Evolutionary conservation across 805 yeast genomes (phyloP).

Genomic region (Tetrapisispora iriomotensis): DNA sequence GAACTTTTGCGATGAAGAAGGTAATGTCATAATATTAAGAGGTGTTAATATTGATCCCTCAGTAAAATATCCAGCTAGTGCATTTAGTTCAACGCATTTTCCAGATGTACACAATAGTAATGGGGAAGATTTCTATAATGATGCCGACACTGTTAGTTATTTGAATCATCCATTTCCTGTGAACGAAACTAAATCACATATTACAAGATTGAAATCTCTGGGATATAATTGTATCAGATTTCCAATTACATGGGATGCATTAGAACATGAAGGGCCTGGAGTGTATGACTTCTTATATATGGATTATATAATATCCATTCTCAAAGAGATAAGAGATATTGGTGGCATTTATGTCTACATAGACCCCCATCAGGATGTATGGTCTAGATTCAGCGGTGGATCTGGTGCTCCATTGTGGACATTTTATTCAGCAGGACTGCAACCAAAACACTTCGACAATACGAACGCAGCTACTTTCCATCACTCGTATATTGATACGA

Average conservation of each 20-base stretch:
- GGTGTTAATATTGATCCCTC: conserved; percentile 79
- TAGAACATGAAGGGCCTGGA: conserved; percentile 85
- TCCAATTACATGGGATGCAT: conserved; percentile 82
- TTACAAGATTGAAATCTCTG: conserved; percentile 60
- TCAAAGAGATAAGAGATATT: conserved; percentile 44
- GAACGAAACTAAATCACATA: conserved; percentile 60
- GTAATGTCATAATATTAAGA: conserved; percentile 53
- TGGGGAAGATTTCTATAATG: conserved; percentile 41
- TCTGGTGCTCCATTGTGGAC: conserved; percentile 96
- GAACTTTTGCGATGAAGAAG: conserved; percentile 44
- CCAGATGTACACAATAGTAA: conserved; percentile 11
- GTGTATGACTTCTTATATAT: conserved; percentile 68
- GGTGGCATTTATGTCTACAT: conserved; percentile 74
- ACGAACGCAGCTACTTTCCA: conserved; percentile 81
- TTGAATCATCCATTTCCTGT: conserved; percentile 75
- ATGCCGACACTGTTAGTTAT: conserved; percentile 70
- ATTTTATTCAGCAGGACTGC: conserved; percentile 73
- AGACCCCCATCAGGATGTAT: conserved; percentile 91
- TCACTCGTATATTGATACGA: conserved; percentile 36
- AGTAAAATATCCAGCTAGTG: conserved; percentile 57
- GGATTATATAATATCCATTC: conserved; percentile 53
- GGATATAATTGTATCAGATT: conserved; percentile 77
- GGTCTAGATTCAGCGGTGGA: conserved; percentile 86
- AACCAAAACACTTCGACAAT: conserved; percentile 58
- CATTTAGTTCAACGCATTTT: conserved; percentile 35